A percentile compares a stretch with the other conserved stretches of the same genome.
These are phyloP conservation scores for Talaromyces sp. DNA, from an alignment of 2,329 filamentous ascomycete species.

Conservation along the genomic window DNA sequence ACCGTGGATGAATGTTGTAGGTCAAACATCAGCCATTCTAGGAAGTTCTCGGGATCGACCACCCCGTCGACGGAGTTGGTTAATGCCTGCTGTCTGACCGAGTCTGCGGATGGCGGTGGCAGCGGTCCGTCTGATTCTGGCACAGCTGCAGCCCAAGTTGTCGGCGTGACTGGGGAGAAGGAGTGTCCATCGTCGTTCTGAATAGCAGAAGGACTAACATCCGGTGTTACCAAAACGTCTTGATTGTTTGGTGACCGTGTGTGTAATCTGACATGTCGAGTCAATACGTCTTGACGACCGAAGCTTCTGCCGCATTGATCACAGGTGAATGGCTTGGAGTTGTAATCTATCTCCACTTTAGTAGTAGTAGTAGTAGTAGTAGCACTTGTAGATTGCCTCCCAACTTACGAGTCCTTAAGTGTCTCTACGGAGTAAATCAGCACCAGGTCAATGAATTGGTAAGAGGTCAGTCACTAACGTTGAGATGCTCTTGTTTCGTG, in stretches of 20 bases:
- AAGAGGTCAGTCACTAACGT: conserved; percentile 13
- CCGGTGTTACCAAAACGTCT: background rate
- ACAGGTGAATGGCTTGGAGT: conserved; percentile 23
- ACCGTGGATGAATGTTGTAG: background rate
- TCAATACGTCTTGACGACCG: conserved; percentile 25
- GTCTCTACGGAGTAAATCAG: background rate
- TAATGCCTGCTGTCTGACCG: background rate
- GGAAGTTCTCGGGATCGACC: background rate
- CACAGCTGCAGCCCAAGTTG: background rate
- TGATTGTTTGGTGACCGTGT: background rate
- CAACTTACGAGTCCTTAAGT: background rate
- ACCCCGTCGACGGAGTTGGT: background rate
- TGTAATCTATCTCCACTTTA: conserved; percentile 19
- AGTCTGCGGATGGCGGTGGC: background rate
- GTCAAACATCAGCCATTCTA: background rate
- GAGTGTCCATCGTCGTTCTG: background rate
- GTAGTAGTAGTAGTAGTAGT: too few relatives aligned
- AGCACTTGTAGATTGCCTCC: background rate
- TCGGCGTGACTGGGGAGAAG: background rate
- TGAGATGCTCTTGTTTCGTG: conserved; percentile 23
- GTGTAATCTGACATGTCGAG: conserved; percentile 23
- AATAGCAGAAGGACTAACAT: background rate
- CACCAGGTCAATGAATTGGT: background rate
- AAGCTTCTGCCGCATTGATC: conserved; percentile 22
- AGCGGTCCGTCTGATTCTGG: background rate